phyloP scores from a whole-genome alignment of 1,284 basidiomycete species.

The Boletellus sp. region DNA sequence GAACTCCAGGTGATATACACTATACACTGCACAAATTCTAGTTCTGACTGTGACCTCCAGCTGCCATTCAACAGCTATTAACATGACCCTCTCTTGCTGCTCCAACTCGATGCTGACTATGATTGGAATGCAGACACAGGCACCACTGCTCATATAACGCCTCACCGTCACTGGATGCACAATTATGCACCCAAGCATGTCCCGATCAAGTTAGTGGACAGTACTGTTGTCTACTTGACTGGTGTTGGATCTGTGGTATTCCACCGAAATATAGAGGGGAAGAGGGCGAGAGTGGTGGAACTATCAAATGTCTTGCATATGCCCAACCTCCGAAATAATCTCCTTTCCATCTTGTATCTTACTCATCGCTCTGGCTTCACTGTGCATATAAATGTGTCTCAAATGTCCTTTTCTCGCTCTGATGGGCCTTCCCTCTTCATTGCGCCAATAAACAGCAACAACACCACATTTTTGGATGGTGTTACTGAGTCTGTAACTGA shows the following conservation, averaged over 20 bases:
- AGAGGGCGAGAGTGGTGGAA: too few species aligned
- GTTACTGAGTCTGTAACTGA: too few species aligned
- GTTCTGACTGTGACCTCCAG: too few species aligned
- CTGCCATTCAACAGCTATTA: too few species aligned
- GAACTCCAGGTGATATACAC: too few species aligned
- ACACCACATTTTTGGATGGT: too few species aligned
- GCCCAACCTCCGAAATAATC: background rate
- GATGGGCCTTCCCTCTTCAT: too few species aligned
- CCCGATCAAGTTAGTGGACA: background rate
- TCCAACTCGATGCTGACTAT: conserved; percentile 4
- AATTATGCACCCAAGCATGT: conserved; percentile 21
- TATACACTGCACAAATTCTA: too few species aligned
- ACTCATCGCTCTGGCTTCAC: background rate
- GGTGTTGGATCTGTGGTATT: background rate
- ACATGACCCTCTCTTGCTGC: too few species aligned
- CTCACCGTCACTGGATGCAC: conserved; percentile 32
- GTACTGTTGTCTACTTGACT: background rate
- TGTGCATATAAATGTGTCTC: background rate
- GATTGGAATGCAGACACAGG: conserved; percentile 34
- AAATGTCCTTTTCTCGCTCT: background rate
- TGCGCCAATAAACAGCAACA: too few species aligned
- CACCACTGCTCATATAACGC: conserved; percentile 38
- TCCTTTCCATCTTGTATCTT: background rate
- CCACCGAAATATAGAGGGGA: too few species aligned
- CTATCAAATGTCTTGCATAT: background rate